These are phyloP conservation scores for Metschnikowia amazonensis DNA, from an alignment of 805 yeast genomes.

Conservation along the genomic window DNA sequence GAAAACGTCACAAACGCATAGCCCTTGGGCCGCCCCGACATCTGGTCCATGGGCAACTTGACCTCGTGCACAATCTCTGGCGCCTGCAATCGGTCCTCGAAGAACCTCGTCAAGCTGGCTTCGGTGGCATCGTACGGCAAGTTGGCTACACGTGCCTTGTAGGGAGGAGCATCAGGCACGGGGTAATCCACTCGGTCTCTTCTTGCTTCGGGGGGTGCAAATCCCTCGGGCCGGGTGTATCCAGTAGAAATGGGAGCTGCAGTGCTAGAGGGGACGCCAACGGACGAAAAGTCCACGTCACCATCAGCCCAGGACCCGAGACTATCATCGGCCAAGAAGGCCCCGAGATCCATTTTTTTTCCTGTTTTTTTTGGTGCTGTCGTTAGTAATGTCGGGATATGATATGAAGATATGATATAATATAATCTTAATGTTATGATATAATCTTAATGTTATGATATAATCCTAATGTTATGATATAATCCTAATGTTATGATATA, in stretches of 20 bases:
- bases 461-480: no score
- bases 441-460: no score
- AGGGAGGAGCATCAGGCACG: slow-evolving; percentile 89
- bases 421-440: no score
- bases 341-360: slow-evolving; percentile 74
- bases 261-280: slow-evolving; percentile 45
- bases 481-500: no score
- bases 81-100: slow-evolving; percentile 54
- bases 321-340: slow-evolving; percentile 75
- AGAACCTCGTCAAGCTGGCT: slow-evolving; percentile 55
- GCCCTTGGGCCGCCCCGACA: slow-evolving; percentile 58
- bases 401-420: no score
- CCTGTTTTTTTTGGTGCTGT: slow-evolving; percentile 52
- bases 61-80: slow-evolving; percentile 54
- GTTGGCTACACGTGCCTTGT: slow-evolving; percentile 82
- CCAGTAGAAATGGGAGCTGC: slow-evolving; percentile 13
- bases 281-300: slow-evolving; percentile 64
- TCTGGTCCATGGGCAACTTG: slow-evolving; percentile 67
- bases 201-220: slow-evolving; percentile 14
- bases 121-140: slow-evolving; percentile 81
- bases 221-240: slow-evolving; percentile 10
- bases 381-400: slow-evolving; percentile 15
- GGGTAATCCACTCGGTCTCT: slow-evolving; percentile 69
- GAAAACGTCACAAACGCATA: slow-evolving; percentile 53
- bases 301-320: slow-evolving; percentile 86